Percentiles rank a stretch among this genome's conserved stretches.
These are phyloP conservation scores for Trametes cubensis DNA, from an alignment of 768 basidiomycete genomes.

Conservation along the genomic window DNA sequence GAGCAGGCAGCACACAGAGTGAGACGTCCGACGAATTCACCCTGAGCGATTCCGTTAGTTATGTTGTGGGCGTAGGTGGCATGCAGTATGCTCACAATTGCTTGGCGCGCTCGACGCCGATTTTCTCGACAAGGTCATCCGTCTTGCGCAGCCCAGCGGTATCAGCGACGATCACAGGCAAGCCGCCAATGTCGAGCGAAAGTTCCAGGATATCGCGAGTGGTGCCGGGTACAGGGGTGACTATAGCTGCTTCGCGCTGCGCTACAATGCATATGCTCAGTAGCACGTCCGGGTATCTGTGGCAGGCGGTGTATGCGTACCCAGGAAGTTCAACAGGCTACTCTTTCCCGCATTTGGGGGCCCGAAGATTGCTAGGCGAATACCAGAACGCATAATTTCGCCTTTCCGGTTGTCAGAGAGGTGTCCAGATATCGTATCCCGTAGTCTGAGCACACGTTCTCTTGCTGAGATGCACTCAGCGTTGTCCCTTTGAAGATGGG, in stretches of 20 bases:
- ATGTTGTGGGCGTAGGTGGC: background rate
- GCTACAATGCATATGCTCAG: constrained; percentile 45
- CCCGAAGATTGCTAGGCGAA: constrained; percentile 86
- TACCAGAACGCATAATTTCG: constrained; percentile 81
- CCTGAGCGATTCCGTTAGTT: constrained; percentile 41
- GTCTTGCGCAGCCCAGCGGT: constrained; percentile 83
- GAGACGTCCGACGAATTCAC: constrained; percentile 68
- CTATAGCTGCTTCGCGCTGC: constrained; percentile 86
- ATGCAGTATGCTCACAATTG: constrained; percentile 53
- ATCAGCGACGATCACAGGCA: constrained; percentile 80
- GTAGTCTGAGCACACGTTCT: constrained; percentile 50
- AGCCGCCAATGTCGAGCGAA: constrained; percentile 84
- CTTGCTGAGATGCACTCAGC: constrained; percentile 47
- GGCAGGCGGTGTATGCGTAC: constrained; percentile 38
- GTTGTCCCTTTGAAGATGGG: constrained; percentile 1
- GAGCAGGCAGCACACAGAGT: constrained; percentile 80
- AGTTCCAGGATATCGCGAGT: constrained; percentile 87
- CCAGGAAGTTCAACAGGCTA: constrained; percentile 81
- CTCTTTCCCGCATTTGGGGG: constrained; percentile 96
- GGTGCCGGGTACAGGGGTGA: constrained; percentile 85
- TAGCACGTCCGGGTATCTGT: background rate
- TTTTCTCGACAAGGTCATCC: constrained; percentile 71
- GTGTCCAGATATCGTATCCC: constrained; percentile 53
- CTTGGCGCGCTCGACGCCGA: constrained; percentile 77
- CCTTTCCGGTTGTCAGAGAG: constrained; percentile 75